These are phyloP conservation scores for Neurospora crassa DNA, from an alignment of 2,329 filamentous ascomycete genomes.

Conservation along the genomic window DNA sequence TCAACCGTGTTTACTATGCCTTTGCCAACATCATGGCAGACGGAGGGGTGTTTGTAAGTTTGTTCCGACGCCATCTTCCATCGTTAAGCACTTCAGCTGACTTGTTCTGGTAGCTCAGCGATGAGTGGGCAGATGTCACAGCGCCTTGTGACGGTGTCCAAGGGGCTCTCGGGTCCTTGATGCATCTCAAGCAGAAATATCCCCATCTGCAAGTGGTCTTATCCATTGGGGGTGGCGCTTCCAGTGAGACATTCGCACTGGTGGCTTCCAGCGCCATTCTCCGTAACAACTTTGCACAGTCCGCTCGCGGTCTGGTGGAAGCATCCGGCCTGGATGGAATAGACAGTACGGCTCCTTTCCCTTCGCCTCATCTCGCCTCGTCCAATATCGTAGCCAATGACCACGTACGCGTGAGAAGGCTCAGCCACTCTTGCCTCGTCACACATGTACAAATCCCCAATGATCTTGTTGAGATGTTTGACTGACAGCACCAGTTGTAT, in stretches of 20 bases:
- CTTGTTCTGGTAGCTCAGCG: slow-evolving; percentile 50
- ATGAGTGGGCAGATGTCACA: slow-evolving; percentile 67
- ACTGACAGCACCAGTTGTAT: slow-evolving; percentile 51
- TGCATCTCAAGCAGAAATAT: slow-evolving; percentile 61
- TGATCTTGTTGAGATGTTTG: not conserved
- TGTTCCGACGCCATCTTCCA: not conserved
- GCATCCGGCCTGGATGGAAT: slow-evolving; percentile 65
- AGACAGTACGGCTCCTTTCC: slow-evolving; percentile 49
- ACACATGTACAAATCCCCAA: not conserved
- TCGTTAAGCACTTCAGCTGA: slow-evolving; percentile 2
- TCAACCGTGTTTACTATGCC: slow-evolving; percentile 76
- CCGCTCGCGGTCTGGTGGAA: slow-evolving; percentile 57
- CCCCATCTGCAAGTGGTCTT: slow-evolving; percentile 64
- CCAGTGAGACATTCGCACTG: slow-evolving; percentile 55
- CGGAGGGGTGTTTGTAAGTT: slow-evolving; percentile 64
- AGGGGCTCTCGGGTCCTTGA: slow-evolving; percentile 64
- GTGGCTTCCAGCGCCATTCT: slow-evolving; percentile 52
- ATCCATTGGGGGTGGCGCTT: slow-evolving; percentile 62
- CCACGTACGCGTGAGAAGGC: not conserved
- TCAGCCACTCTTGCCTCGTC: not conserved
- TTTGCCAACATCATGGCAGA: slow-evolving; percentile 67
- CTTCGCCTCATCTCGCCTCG: not conserved
- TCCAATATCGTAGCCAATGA: not conserved
- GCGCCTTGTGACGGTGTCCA: slow-evolving; percentile 62
- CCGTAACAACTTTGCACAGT: slow-evolving; percentile 61